Conservation (phyloP, 306 rosid genomes). For the Casuarina glauca region DNA sequence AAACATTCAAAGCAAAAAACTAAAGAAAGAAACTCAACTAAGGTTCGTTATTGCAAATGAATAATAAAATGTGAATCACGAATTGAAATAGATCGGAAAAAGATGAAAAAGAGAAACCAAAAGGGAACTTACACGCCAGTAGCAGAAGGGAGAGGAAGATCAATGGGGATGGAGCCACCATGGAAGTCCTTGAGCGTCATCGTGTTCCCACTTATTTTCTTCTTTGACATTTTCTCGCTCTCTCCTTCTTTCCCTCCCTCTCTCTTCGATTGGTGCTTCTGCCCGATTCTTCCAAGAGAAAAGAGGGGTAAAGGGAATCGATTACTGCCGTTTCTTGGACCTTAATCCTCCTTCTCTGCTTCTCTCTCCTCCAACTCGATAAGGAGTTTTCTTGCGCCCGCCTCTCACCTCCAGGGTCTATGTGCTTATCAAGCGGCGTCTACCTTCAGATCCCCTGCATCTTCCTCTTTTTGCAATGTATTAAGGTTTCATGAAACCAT, state of each 20-base stretch:
- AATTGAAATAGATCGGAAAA: not conserved
- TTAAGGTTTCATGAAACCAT: no score
- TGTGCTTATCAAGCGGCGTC: not conserved
- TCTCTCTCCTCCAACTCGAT: not conserved
- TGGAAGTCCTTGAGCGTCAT: slow-evolving; percentile 99
- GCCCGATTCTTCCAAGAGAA: not conserved
- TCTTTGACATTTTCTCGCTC: slow-evolving; percentile 81
- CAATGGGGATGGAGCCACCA: slow-evolving; percentile 93
- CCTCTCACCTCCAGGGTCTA: no score
- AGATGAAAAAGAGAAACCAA: not conserved
- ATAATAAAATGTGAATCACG: not conserved
- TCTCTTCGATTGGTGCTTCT: not conserved
- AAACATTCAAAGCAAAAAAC: not conserved
- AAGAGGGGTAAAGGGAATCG: not conserved
- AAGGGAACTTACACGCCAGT: slow-evolving; percentile 82
- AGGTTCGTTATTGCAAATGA: slow-evolving; percentile 27
- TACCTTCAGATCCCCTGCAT: not conserved
- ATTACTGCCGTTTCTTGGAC: no score
- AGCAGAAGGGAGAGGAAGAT: slow-evolving; percentile 98
- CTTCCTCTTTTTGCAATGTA: not conserved
- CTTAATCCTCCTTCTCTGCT: no score
- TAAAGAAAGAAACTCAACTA: not conserved
- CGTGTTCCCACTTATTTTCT: slow-evolving; percentile 83
- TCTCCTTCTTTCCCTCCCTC: not conserved
- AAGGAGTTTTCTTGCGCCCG: not conserved